Evolutionary conservation across 768 basidiomycete genomes (phyloP).

Genomic region (Paxillus involutus): DNA sequence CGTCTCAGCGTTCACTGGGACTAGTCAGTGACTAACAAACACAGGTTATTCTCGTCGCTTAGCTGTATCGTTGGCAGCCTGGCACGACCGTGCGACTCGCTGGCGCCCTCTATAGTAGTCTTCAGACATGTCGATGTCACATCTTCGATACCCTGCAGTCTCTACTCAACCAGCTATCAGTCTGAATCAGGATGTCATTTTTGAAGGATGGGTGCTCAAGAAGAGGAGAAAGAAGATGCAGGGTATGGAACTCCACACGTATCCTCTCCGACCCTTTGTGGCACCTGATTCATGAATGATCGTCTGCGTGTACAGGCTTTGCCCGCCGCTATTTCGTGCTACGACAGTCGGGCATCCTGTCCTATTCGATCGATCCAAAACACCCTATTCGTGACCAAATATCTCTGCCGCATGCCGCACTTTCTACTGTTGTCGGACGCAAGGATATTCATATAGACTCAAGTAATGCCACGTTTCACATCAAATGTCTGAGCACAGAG

Average conservation of each 20-base stretch:
- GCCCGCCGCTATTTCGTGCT: constrained; percentile 82
- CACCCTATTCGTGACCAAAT: constrained; percentile 73
- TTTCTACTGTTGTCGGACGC: constrained; percentile 69
- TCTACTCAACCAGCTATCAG: constrained; percentile 5
- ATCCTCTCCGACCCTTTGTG: neutral
- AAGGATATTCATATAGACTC: constrained; percentile 84
- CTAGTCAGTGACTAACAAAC: neutral
- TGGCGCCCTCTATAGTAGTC: neutral
- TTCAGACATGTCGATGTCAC: constrained; percentile 13
- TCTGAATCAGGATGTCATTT: constrained; percentile 35
- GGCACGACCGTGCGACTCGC: neutral
- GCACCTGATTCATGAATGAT: neutral
- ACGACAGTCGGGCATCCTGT: constrained; percentile 63
- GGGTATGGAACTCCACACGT: constrained; percentile 41
- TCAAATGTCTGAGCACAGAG: constrained; percentile 68
- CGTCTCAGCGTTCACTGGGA: no score
- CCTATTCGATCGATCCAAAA: constrained; percentile 73
- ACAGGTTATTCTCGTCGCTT: neutral
- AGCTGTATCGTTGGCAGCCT: neutral
- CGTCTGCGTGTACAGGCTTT: constrained; percentile 52
- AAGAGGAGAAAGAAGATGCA: constrained; percentile 89
- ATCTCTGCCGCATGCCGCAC: constrained; percentile 66
- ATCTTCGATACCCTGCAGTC: neutral
- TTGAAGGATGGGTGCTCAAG: constrained; percentile 82
- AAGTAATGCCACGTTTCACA: constrained; percentile 74